Conservation (phyloP, 805 yeast species). For the Hanseniaspora pseudoguilliermondii region DNA sequence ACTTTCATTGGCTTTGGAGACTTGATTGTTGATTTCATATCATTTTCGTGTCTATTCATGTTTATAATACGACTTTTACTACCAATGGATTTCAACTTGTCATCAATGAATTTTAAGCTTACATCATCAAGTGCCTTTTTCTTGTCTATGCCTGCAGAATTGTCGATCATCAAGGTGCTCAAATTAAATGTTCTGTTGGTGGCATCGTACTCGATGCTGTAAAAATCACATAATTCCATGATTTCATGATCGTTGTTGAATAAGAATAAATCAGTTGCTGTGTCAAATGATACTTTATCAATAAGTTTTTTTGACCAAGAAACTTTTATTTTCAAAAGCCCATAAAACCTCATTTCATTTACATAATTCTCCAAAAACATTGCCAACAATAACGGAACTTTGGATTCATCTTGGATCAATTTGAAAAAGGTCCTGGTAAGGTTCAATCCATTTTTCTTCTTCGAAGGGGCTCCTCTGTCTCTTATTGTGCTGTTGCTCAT, state of each 20-base stretch:
- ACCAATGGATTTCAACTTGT: constrained; percentile 22
- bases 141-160: constrained; percentile 24
- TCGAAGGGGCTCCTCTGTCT: constrained; percentile 39
- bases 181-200: constrained; percentile 36
- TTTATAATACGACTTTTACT: not conserved
- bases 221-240: constrained; percentile 46
- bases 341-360: constrained; percentile 64
- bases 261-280: constrained; percentile 43
- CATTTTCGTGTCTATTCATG: not conserved
- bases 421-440: constrained; percentile 54
- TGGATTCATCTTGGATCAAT: constrained; percentile 32
- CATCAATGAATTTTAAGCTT: constrained; percentile 33
- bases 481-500: constrained; percentile 49
- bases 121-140: constrained; percentile 37
- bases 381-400: constrained; percentile 53
- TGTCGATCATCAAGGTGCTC: constrained; percentile 30
- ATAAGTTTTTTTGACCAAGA: constrained; percentile 54
- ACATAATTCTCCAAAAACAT: constrained; percentile 70
- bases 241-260: constrained; percentile 52
- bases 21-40: not conserved
- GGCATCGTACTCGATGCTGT: constrained; percentile 37
- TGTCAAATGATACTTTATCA: constrained; percentile 43
- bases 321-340: constrained; percentile 51
- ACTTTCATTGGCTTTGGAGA: not conserved
- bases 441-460: constrained; percentile 45